Percentiles rank a stretch among this genome's conserved stretches.
These are phyloP conservation scores for Kalmusia sp. DNA, from an alignment of 2,329 filamentous ascomycete species.

Conservation along the genomic window DNA sequence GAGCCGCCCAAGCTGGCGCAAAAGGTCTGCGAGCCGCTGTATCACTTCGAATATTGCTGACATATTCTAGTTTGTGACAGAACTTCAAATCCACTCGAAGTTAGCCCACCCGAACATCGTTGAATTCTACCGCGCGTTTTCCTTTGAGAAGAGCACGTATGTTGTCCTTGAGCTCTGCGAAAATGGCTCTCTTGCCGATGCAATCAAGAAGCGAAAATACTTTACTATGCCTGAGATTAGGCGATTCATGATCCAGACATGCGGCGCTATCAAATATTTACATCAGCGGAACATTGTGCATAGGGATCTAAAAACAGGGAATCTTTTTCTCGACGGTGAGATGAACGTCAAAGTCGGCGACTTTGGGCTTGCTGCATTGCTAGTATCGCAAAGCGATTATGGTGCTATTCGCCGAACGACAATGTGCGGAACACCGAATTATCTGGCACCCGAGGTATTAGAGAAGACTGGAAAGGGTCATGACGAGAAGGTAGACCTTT, in stretches of 20 bases:
- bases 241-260: constrained; percentile 92
- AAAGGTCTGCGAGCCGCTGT: constrained; percentile 64
- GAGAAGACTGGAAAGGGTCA: constrained; percentile 94
- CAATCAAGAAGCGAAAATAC: constrained; percentile 90
- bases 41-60: constrained; percentile 24
- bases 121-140: constrained; percentile 92
- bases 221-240: constrained; percentile 93
- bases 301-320: constrained; percentile 96
- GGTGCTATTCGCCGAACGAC: constrained; percentile 82
- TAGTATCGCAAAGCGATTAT: constrained; percentile 91
- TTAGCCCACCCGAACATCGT: constrained; percentile 97
- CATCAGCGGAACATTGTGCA: constrained; percentile 96
- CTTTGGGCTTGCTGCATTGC: constrained; percentile 90
- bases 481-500: constrained; percentile 97
- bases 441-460: constrained; percentile 95
- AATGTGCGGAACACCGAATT: constrained; percentile 96
- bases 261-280: constrained; percentile 97
- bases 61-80: constrained; percentile 68
- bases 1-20: constrained; percentile 79
- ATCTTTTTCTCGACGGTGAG: constrained; percentile 89
- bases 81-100: constrained; percentile 98
- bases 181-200: constrained; percentile 96
- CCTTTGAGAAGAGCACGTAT: constrained; percentile 87
- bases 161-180: constrained; percentile 93
- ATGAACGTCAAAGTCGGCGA: constrained; percentile 99